Conservation (phyloP, 805 yeast species). For the Pichia exigua region DNA sequence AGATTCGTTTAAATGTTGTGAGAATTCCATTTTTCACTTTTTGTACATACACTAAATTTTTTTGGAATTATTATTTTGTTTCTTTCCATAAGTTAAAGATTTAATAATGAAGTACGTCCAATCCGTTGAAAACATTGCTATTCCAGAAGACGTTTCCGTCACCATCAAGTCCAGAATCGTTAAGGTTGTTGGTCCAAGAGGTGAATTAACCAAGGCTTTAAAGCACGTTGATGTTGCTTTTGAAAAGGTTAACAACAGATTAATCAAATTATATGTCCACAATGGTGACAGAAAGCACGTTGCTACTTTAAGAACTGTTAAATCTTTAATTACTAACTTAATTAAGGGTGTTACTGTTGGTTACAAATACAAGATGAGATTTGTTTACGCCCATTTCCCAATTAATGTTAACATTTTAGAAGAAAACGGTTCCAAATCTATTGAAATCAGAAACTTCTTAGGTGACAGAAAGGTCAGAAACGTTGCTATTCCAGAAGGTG, state of each 20-base stretch:
- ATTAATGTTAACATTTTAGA: slow-evolving; percentile 92
- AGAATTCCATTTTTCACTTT: background rate
- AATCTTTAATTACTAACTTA: slow-evolving; percentile 89
- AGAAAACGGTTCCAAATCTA: slow-evolving; percentile 61
- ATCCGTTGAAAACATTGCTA: slow-evolving; percentile 48
- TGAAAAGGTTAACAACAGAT: slow-evolving; percentile 62
- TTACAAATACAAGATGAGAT: slow-evolving; percentile 99
- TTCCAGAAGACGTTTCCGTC: slow-evolving; percentile 91
- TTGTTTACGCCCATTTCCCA: slow-evolving; percentile 99
- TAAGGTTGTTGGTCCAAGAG: slow-evolving; percentile 97
- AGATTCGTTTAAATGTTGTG: background rate
- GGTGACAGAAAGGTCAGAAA: slow-evolving; percentile 98
- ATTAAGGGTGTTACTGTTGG: slow-evolving; percentile 99
- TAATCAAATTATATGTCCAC: slow-evolving; percentile 86
- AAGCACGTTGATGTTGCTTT: slow-evolving; percentile 94
- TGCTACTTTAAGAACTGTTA: slow-evolving; percentile 98
- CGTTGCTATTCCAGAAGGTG: slow-evolving; percentile 85
- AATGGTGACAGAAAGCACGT: slow-evolving; percentile 99
- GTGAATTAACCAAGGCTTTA: slow-evolving; percentile 81
- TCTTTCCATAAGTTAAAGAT: background rate
- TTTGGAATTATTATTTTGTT: too few species aligned
- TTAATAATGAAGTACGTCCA: slow-evolving; percentile 51
- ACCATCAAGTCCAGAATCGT: slow-evolving; percentile 85
- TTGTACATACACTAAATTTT: background rate
- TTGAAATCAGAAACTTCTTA: slow-evolving; percentile 98